Conservation (phyloP, 1,284 basidiomycete species). For the Naganishia liquefaciens region DNA sequence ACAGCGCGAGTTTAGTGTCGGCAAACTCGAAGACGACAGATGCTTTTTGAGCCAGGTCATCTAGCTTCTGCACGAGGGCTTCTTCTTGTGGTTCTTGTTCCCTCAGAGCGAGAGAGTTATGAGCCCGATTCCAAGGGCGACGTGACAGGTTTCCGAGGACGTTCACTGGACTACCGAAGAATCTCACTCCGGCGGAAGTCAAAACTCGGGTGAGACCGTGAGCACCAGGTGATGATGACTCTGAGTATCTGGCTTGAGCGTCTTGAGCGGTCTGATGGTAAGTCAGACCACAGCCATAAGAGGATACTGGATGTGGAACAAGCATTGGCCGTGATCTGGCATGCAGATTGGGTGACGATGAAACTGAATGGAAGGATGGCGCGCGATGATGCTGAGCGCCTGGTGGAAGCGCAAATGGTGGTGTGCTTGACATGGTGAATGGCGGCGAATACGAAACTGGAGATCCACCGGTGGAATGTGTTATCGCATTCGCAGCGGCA, state of each 20-base stretch:
- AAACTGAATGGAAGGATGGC: slow-evolving; percentile 32
- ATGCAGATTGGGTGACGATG: slow-evolving; percentile 33
- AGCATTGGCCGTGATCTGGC: slow-evolving; percentile 34
- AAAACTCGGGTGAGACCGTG: slow-evolving; percentile 80
- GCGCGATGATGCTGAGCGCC: slow-evolving; percentile 30
- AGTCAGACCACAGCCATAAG: slow-evolving; percentile 31
- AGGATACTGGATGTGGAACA: slow-evolving; percentile 33
- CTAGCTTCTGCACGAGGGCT: slow-evolving; percentile 69
- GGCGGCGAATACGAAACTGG: slow-evolving; percentile 53
- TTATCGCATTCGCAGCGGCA: slow-evolving; percentile 30
- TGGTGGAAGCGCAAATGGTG: slow-evolving; percentile 52
- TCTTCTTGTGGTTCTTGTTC: slow-evolving; percentile 75
- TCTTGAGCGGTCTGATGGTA: slow-evolving; percentile 37
- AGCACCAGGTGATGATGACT: slow-evolving; percentile 47
- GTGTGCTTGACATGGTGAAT: slow-evolving; percentile 53
- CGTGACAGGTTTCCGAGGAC: slow-evolving; percentile 26
- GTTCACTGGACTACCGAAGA: slow-evolving; percentile 68
- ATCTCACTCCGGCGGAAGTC: slow-evolving; percentile 82
- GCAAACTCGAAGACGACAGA: slow-evolving; percentile 89
- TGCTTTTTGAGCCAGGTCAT: slow-evolving; percentile 93
- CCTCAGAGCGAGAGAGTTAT: slow-evolving; percentile 6
- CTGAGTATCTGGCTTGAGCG: slow-evolving; percentile 37
- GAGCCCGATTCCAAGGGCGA: slow-evolving; percentile 26
- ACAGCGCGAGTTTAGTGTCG: slow-evolving; percentile 82
- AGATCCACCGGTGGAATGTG: slow-evolving; percentile 33